These are phyloP conservation scores for Hansenula anomala DNA, from an alignment of 1,139 yeast genomes.

Conservation along the genomic window DNA sequence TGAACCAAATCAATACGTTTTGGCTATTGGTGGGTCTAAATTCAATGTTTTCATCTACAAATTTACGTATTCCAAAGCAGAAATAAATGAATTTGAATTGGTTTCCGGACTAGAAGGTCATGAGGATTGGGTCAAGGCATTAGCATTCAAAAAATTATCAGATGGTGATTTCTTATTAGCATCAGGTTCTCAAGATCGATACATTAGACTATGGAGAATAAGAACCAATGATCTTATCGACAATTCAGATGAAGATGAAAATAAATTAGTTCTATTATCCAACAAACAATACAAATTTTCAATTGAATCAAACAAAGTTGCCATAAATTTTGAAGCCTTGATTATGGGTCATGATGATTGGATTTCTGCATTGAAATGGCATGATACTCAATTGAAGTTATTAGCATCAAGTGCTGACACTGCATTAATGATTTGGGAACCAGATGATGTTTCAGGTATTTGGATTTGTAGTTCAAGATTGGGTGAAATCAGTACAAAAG, in stretches of 20 bases:
- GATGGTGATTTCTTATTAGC: constrained; percentile 61
- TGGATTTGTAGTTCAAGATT: constrained; percentile 82
- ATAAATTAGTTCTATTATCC: constrained; percentile 46
- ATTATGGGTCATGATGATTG: constrained; percentile 99
- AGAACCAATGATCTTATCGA: constrained; percentile 53
- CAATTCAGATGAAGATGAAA: constrained; percentile 50
- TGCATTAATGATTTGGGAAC: constrained; percentile 93
- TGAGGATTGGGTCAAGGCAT: constrained; percentile 87
- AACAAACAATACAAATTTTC: constrained; percentile 63
- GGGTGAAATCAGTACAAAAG: constrained; percentile 92
- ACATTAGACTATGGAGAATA: constrained; percentile 82
- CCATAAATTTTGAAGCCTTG: constrained; percentile 83
- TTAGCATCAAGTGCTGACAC: constrained; percentile 92
- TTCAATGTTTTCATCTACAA: constrained; percentile 53
- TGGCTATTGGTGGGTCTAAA: constrained; percentile 84
- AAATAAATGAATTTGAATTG: constrained; percentile 26
- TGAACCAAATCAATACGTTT: constrained; percentile 35
- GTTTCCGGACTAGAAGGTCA: constrained; percentile 72
- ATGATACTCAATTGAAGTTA: constrained; percentile 53
- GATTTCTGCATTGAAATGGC: constrained; percentile 87
- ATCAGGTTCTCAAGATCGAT: constrained; percentile 85
- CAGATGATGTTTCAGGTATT: constrained; percentile 80
- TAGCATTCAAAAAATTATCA: constrained; percentile 51
- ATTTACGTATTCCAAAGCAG: constrained; percentile 25
- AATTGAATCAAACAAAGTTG: constrained; percentile 32